Evolutionary conservation across 2,329 filamentous ascomycete species (phyloP).

Genomic region (Phyllosticta capitalensis): DNA sequence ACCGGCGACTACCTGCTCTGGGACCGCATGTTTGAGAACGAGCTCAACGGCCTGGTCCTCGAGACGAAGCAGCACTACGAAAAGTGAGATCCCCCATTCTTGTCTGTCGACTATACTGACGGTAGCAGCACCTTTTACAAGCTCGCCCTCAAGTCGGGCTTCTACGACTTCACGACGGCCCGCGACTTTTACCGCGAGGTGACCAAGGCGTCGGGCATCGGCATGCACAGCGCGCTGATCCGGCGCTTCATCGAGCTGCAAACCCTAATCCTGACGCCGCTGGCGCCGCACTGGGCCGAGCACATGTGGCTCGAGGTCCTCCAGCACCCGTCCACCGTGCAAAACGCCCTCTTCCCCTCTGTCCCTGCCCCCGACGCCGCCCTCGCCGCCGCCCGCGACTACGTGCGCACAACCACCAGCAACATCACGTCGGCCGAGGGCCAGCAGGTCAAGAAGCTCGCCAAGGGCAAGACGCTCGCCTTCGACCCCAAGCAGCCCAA

Average conservation of each 20-base stretch:
- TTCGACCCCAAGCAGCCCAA: slow-evolving; percentile 92
- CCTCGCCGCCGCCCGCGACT: slow-evolving; percentile 71
- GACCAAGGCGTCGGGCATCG: slow-evolving; percentile 63
- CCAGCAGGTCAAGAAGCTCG: slow-evolving; percentile 74
- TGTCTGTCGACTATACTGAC: slow-evolving; percentile 7
- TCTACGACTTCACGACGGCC: slow-evolving; percentile 85
- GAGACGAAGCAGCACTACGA: slow-evolving; percentile 73
- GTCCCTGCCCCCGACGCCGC: slow-evolving; percentile 55
- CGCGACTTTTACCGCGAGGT: slow-evolving; percentile 87
- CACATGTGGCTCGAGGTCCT: slow-evolving; percentile 91
- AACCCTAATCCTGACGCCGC: slow-evolving; percentile 68
- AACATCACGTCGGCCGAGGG: slow-evolving; percentile 83
- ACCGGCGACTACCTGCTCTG: slow-evolving; percentile 61
- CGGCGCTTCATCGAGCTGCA: slow-evolving; percentile 79
- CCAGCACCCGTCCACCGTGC: slow-evolving; percentile 63
- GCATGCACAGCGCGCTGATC: slow-evolving; percentile 77
- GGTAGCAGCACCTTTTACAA: slow-evolving; percentile 27
- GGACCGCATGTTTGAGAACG: slow-evolving; percentile 85
- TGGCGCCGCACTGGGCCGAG: slow-evolving; percentile 90
- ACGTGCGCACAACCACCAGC: slow-evolving; percentile 63
- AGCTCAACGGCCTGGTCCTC: slow-evolving; percentile 74
- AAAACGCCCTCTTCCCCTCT: slow-evolving; percentile 66
- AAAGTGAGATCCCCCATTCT: slow-evolving; percentile 35
- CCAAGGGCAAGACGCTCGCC: slow-evolving; percentile 75
- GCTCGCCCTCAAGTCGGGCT: slow-evolving; percentile 44